Evolutionary conservation across 202 grass and related monocot genomes (phyloP), one percentile per base, ranked within the genome.

Genomic region (Cymbopogon flexuosus): DNA sequence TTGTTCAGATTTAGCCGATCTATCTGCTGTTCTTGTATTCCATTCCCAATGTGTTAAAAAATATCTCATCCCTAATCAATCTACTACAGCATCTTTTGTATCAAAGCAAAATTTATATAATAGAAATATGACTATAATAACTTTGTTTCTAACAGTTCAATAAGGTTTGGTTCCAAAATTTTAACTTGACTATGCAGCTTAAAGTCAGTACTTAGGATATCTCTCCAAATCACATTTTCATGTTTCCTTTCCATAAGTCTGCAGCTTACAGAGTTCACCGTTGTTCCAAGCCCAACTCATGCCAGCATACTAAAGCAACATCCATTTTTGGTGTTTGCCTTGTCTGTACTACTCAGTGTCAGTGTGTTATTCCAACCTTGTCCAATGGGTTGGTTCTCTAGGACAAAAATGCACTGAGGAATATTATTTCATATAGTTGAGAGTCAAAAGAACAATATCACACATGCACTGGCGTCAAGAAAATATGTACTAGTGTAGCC

Each of bases 201-300:
- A 70, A 70, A 70, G 10, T 24, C 24, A 71, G 42, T 31, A 43
- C 42, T 31, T 1, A 49, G 27, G 68, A 14, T 30, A 31, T 71
- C 42, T 76, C 43, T 76, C 37, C 14, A 43, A 27, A 62, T 62
- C 41, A 40, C 11, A 40, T 37, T 5, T 6, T 37, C 6, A 3
- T n/a, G 58, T 37, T 58, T 57, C 31, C 34, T 60, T 75, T 34
- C 5, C 35, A 60, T 40, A n/a, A 5, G 2, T 75, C 33, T 58
- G 51, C 33, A 41, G 12, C 54, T 40, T 42, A 60, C 3, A 0
- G 1, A 42, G 21, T 71, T 71, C 36, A 76, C 19, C 63, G 68
- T 40, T n/a, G 31, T 12, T 79, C 63, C 33, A 79, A 68, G 68
- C 46, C 68, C 68, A 47, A 71, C 7, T 56, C 31, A 79, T 49